Conservation (phyloP, 768 basidiomycete species). For the Sarcodon sp. region DNA sequence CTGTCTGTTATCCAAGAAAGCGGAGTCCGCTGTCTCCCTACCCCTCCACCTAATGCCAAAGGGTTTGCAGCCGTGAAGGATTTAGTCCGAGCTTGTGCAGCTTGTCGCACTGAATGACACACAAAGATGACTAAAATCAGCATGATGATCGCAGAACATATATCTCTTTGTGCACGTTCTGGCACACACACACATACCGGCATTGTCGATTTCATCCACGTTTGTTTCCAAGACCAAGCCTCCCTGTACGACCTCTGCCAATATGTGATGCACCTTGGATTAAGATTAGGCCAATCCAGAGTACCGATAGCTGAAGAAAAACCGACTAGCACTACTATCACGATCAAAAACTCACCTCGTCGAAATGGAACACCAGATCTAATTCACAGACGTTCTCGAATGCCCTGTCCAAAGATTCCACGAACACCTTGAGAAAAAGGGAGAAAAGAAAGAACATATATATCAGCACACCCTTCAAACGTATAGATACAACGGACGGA, state of each 20-base stretch:
- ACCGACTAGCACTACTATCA: neutral
- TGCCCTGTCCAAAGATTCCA: conserved; percentile 88
- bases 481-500: neutral
- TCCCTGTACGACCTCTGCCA: conserved; percentile 94
- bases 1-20: conserved; percentile 72
- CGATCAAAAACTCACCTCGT: conserved; percentile 50
- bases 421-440: conserved; percentile 64
- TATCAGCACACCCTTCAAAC: neutral
- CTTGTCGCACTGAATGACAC: conserved; percentile 42
- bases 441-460: neutral
- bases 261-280: conserved; percentile 79
- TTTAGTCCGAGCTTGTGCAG: conserved; percentile 61
- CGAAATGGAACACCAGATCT: conserved; percentile 97
- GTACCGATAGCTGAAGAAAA: neutral
- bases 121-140: neutral
- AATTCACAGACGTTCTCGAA: conserved; percentile 99
- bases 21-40: conserved; percentile 10
- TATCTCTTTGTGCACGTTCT: neutral
- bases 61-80: conserved; percentile 78
- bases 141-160: too few species aligned
- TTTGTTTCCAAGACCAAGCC: conserved; percentile 95
- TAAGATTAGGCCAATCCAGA: neutral
- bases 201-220: conserved; percentile 67
- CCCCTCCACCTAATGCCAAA: conserved; percentile 52
- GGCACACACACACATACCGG: conserved; percentile 32